A percentile compares a stretch with the other conserved stretches of the same genome.
phyloP scores from a whole-genome alignment of 1,139 yeast genomes.

The Candida sp. region DNA sequence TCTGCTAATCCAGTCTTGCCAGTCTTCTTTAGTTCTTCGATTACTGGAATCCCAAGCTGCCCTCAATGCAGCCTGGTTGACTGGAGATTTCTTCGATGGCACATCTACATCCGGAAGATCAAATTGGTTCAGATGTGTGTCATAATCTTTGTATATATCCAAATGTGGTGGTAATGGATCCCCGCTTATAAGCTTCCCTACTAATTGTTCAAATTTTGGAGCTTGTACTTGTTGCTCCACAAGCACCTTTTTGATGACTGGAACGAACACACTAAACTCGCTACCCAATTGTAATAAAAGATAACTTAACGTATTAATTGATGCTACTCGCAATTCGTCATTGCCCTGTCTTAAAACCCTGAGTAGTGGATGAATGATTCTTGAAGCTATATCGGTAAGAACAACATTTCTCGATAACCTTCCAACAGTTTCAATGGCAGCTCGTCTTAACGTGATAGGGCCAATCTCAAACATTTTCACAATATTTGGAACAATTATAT shows the following conservation, averaged over 20 bases:
- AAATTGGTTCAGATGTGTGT: conserved; percentile 44
- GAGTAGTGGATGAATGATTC: conserved; percentile 84
- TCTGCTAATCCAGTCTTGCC: conserved; percentile 97
- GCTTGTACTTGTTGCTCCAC: conserved; percentile 65
- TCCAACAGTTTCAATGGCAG: conserved; percentile 85
- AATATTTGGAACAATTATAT: conserved; percentile 79
- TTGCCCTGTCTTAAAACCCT: conserved; percentile 60
- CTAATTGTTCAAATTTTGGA: conserved; percentile 76
- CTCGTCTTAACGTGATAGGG: conserved; percentile 54
- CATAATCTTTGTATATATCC: conserved; percentile 66
- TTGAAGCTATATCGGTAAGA: conserved; percentile 84
- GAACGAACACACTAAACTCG: conserved; percentile 85
- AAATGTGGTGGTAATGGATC: conserved; percentile 85
- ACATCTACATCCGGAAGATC: conserved; percentile 67
- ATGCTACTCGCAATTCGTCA: conserved; percentile 61
- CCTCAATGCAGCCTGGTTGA: conserved; percentile 71
- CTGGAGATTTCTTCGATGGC: conserved; percentile 73
- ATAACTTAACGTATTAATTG: conserved; percentile 80
- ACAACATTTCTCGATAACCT: conserved; percentile 71
- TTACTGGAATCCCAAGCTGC: conserved; percentile 93
- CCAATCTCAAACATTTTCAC: conserved; percentile 79
- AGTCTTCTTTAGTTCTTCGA: conserved; percentile 87
- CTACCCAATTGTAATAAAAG: conserved; percentile 77
- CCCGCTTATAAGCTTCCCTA: conserved; percentile 74
- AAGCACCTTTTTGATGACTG: conserved; percentile 74